A percentile compares a stretch with the other conserved stretches of the same genome.
Conservation (phyloP, 2,329 filamentous ascomycete species). For the Clonostachys chloroleuca region DNA sequence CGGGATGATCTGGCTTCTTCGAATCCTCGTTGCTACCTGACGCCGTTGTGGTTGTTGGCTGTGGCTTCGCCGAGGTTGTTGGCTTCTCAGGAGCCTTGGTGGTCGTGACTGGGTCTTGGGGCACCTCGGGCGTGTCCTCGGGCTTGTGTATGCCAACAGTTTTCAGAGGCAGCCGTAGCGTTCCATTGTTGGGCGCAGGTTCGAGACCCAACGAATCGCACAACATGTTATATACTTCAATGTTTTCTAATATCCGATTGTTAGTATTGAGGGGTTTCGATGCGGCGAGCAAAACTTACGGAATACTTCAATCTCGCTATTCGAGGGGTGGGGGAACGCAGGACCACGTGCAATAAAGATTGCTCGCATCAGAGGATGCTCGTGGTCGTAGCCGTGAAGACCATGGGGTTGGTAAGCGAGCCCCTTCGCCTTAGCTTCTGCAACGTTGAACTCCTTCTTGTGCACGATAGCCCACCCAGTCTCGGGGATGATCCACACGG, state of each 20-base stretch:
- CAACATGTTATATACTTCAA: constrained; percentile 89
- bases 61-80: not conserved
- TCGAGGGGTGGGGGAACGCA: constrained; percentile 81
- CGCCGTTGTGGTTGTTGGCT: constrained; percentile 1
- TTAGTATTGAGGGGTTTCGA: too few species aligned
- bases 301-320: constrained; percentile 75
- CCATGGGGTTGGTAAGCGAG: constrained; percentile 75
- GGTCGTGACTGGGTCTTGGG: constrained; percentile 17
- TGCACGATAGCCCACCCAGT: constrained; percentile 90
- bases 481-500: constrained; percentile 89
- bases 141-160: constrained; percentile 58
- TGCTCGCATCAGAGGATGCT: constrained; percentile 91
- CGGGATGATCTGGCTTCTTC: not conserved
- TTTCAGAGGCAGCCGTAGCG: constrained; percentile 66
- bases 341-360: constrained; percentile 92
- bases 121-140: constrained; percentile 41
- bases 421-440: constrained; percentile 57
- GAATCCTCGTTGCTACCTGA: not conserved
- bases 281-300: constrained; percentile 53
- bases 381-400: constrained; percentile 91
- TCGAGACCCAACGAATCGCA: constrained; percentile 78
- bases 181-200: constrained; percentile 83
- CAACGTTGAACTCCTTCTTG: constrained; percentile 71
- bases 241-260: constrained; percentile 63
- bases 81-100: not conserved